Percentiles rank a stretch among this genome's conserved stretches.
Conservation (phyloP, 1,284 basidiomycete genomes). For the Sporisorium graminicola region DNA sequence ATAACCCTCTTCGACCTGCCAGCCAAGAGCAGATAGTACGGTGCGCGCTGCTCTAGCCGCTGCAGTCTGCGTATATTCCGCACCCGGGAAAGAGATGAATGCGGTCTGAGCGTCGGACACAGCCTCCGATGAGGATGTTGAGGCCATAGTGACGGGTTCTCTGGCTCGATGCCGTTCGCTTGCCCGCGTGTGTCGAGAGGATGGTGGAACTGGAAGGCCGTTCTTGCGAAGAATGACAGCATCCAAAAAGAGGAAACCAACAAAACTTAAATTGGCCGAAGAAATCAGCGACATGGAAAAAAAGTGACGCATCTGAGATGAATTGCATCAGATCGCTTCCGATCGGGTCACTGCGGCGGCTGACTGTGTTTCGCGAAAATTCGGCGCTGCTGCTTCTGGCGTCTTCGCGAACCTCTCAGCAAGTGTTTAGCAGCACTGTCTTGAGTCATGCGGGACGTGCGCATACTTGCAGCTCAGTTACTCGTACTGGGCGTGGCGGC, state of each 20-base stretch:
- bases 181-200: not conserved
- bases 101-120: conserved; percentile 12
- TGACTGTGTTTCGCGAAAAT: conserved; percentile 29
- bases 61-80: conserved; percentile 62
- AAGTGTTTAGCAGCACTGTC: conserved; percentile 12
- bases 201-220: not conserved
- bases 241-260: too few species aligned
- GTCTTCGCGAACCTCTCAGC: conserved; percentile 15
- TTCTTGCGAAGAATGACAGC: conserved; percentile 4
- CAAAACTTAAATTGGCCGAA: conserved; percentile 25
- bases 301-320: not conserved
- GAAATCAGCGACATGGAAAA: conserved; percentile 6
- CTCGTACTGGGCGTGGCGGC: not conserved
- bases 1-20: conserved; percentile 46
- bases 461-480: conserved; percentile 4
- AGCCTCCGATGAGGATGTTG: not conserved
- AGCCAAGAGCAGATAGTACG: conserved; percentile 46
- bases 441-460: conserved; percentile 3
- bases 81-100: conserved; percentile 62
- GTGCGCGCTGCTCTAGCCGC: conserved; percentile 46
- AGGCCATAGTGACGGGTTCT: not conserved
- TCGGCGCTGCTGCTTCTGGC: conserved; percentile 17
- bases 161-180: not conserved
- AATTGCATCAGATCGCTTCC: not conserved
- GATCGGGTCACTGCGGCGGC: conserved; percentile 3